These are phyloP conservation scores for Metschnikowia continentalis DNA, from an alignment of 805 yeast species.

Conservation along the genomic window DNA sequence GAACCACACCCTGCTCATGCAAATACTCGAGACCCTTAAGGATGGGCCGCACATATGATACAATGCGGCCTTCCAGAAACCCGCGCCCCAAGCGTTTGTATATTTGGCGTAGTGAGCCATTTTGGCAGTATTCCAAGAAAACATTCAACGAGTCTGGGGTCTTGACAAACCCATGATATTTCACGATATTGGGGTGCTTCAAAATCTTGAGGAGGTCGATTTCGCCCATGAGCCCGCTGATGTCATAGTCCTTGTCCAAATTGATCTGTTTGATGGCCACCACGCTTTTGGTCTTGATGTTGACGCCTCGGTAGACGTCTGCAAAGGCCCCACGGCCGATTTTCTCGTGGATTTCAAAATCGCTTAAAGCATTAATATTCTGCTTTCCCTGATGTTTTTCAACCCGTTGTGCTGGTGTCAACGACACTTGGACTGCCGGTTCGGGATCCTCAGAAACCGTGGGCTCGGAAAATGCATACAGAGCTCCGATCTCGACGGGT, in stretches of 20 bases:
- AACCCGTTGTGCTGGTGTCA: constrained; percentile 51
- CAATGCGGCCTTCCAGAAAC: constrained; percentile 51
- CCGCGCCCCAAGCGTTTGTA: constrained; percentile 45
- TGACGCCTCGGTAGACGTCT: constrained; percentile 72
- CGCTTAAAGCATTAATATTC: constrained; percentile 40
- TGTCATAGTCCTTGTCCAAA: constrained; percentile 48
- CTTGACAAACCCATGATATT: constrained; percentile 63
- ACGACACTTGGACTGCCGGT: constrained; percentile 21
- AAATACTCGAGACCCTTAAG: constrained; percentile 58
- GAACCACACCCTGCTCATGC: constrained; percentile 71
- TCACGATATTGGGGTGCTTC: constrained; percentile 41
- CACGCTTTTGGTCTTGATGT: constrained; percentile 57
- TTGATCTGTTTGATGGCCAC: constrained; percentile 79
- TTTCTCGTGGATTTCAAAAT: constrained; percentile 52
- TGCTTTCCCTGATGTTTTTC: constrained; percentile 38
- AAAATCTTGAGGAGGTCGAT: constrained; percentile 61
- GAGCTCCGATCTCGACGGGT: neutral
- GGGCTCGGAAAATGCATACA: too few species aligned
- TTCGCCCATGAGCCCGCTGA: constrained; percentile 55
- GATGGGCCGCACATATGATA: constrained; percentile 36
- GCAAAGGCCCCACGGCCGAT: constrained; percentile 94
- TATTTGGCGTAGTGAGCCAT: constrained; percentile 59
- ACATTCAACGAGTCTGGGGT: constrained; percentile 51
- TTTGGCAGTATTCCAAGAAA: constrained; percentile 53
- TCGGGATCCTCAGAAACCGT: neutral